These are phyloP conservation scores for Noccaea bulbosa DNA, from an alignment of 345 rosid species.

Conservation along the genomic window DNA sequence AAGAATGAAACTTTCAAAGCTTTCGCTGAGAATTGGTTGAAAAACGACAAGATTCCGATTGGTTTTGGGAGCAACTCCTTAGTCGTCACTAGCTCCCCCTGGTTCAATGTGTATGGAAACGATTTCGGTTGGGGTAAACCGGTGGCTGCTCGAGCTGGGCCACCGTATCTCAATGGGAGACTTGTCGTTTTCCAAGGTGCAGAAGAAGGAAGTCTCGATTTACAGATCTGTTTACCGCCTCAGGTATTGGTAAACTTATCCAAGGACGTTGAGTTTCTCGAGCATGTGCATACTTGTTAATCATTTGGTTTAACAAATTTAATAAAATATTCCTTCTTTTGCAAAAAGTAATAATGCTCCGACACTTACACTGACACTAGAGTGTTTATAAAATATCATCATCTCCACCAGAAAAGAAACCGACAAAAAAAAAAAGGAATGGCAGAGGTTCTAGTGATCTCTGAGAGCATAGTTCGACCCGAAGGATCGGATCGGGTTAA, in stretches of 20 bases:
- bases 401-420: neutral
- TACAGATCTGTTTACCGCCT: neutral
- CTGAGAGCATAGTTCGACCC: constrained; percentile 33
- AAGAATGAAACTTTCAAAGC: neutral
- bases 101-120: constrained; percentile 1
- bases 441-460: constrained; percentile 31
- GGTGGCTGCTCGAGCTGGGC: constrained; percentile 1
- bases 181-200: neutral
- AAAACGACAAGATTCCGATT: neutral
- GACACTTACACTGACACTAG: neutral
- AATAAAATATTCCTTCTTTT: too few species aligned
- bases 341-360: too few species aligned
- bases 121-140: constrained; percentile 19
- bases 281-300: too few species aligned
- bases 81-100: neutral
- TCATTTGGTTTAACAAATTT: too few species aligned
- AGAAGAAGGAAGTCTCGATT: neutral
- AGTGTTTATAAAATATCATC: neutral
- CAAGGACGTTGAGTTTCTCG: too few species aligned
- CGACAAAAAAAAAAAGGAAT: neutral
- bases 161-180: neutral
- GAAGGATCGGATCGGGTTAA: constrained; percentile 31
- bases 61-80: neutral
- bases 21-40: constrained; percentile 14
- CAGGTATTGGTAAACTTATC: neutral